These are phyloP conservation scores for Hygrocybe punicea DNA, from an alignment of 768 basidiomycete species.

Conservation along the genomic window DNA sequence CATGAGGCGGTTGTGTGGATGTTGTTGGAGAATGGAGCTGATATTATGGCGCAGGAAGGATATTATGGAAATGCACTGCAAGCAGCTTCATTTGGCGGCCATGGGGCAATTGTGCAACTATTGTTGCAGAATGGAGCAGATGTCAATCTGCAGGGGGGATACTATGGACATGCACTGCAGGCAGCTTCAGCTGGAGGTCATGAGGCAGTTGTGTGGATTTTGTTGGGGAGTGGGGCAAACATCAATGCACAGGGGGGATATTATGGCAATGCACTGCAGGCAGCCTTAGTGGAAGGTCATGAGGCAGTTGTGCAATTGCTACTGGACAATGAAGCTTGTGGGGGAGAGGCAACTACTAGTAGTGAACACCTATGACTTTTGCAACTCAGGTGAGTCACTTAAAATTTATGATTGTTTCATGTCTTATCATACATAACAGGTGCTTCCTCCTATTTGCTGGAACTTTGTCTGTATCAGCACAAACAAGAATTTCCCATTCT, in stretches of 20 bases:
- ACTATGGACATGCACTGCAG: background rate
- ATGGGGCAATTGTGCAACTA: background rate
- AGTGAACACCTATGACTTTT: no score
- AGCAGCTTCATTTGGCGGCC: background rate
- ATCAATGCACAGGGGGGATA: background rate
- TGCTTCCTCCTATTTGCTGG: no score
- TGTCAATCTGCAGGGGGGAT: background rate
- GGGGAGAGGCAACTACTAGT: no score
- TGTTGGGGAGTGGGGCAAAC: background rate
- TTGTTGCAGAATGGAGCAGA: background rate
- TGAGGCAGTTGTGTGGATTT: background rate
- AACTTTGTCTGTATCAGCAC: no score
- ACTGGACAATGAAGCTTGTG: background rate
- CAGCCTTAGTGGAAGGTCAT: background rate
- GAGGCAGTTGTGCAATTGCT: background rate
- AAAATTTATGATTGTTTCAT: no score
- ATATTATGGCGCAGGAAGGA: constrained; percentile 32
- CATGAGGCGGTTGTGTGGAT: background rate
- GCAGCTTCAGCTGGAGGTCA: background rate
- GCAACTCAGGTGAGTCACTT: no score
- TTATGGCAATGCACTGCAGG: background rate
- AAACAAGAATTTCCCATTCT: no score
- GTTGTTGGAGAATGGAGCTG: background rate
- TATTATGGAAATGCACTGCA: background rate
- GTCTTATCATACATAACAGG: no score